Conservation (phyloP, 78 protist species). For the Dictyostelium firmibasis region DNA sequence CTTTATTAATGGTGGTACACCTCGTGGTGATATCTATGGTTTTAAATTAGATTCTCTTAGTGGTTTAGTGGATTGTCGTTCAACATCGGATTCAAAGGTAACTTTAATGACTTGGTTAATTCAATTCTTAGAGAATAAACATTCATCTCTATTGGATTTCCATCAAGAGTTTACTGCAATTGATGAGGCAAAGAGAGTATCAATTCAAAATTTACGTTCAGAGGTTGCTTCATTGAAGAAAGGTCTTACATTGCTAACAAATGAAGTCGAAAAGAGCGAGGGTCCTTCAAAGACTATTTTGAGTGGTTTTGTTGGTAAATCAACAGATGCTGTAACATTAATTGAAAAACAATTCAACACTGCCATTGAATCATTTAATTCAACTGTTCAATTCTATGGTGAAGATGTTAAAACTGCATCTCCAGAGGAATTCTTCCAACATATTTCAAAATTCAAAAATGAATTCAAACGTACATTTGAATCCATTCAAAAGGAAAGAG, state of each 20-base stretch:
- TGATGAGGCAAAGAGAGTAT: slow-evolving; percentile 60
- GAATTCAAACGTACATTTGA: slow-evolving; percentile 49
- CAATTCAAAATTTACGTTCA: slow-evolving; percentile 39
- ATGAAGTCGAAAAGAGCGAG: slow-evolving; percentile 33
- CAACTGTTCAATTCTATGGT: slow-evolving; percentile 2
- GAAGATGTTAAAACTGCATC: slow-evolving; percentile 56
- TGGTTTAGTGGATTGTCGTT: slow-evolving; percentile 30
- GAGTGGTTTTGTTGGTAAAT: slow-evolving; percentile 1
- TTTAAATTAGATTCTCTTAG: slow-evolving; percentile 73
- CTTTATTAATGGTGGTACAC: slow-evolving; percentile 85
- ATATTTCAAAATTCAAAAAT: slow-evolving; percentile 19
- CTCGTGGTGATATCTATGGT: slow-evolving; percentile 77
- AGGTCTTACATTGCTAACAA: slow-evolving; percentile 39
- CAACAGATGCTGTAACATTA: background rate
- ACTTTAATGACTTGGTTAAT: slow-evolving; percentile 65
- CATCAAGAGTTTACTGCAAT: slow-evolving; percentile 17
- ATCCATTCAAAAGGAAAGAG: slow-evolving; percentile 9
- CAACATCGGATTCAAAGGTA: slow-evolving; percentile 36
- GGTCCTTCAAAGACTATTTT: slow-evolving; percentile 52
- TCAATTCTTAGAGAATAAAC: slow-evolving; percentile 45
- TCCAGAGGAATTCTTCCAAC: slow-evolving; percentile 65
- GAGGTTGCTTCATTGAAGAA: slow-evolving; percentile 45
- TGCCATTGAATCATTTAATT: slow-evolving; percentile 32
- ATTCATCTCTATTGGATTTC: slow-evolving; percentile 7
- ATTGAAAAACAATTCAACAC: slow-evolving; percentile 35